Evolutionary conservation across 257 asterid genomes (phyloP).

Genomic region (Forsythia viridissima): DNA sequence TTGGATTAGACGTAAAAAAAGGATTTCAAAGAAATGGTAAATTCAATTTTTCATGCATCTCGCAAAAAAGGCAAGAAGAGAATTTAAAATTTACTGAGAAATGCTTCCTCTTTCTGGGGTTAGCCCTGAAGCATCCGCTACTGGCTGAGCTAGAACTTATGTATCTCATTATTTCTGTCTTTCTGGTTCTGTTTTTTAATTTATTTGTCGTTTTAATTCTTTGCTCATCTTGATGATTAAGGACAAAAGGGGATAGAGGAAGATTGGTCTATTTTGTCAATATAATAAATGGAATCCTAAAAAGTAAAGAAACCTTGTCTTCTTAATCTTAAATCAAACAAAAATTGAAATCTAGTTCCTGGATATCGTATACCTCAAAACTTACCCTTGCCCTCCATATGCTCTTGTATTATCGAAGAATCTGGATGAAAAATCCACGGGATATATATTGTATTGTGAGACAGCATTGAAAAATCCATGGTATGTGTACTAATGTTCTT

Average conservation of each 20-base stretch:
- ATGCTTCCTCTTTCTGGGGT: not conserved
- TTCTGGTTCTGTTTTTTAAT: no score
- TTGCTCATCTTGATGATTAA: not conserved
- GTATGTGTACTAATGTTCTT: no score
- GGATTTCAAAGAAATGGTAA: not conserved
- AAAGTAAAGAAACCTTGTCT: not conserved
- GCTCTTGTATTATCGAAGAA: not conserved
- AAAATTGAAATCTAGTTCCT: not conserved
- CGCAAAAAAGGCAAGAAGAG: not conserved
- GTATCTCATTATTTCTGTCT: not conserved
- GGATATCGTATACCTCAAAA: not conserved
- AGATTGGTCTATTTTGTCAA: no score
- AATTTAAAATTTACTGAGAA: not conserved
- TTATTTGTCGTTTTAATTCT: no score
- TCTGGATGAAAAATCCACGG: not conserved
- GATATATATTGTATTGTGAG: no score
- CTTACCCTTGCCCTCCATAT: not conserved
- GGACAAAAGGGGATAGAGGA: not conserved
- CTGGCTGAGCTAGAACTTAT: not conserved
- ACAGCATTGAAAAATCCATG: no score
- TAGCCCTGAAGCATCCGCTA: not conserved
- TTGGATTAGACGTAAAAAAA: no score
- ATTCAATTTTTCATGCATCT: not conserved
- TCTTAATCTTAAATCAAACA: not conserved
- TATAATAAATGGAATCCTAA: not conserved